Evolutionary conservation across 2,329 filamentous ascomycete genomes (phyloP), one percentile per base, ranked within the genome.

Genomic region (Penicillium verrucosum): DNA sequence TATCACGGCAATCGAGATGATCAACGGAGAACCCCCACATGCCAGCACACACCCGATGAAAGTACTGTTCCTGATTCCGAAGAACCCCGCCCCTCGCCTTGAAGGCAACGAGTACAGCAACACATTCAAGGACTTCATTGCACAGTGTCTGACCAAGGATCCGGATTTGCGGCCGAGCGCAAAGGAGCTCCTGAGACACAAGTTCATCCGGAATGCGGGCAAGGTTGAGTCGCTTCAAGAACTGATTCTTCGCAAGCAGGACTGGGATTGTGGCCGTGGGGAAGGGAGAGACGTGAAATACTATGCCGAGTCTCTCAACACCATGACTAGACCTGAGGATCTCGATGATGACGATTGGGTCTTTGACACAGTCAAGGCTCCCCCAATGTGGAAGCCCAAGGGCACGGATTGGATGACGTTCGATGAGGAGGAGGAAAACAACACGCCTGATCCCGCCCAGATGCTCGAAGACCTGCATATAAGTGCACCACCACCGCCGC

Each of bases 41-140:
- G 89, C 89, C 50, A 86, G 87, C 60, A 89, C 90, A 1, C 91
- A 96, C 70, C 92, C 92, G 4, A 96, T 96, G 91, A 96, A 96
- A 74, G 92, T 95, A 10, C 80, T 96, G 10, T 94, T 96, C 70
- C 82, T 93, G 57, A 96, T 96, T 59, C 92, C 92, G 8, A 96
- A 96, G 76, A 91, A 92, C 66, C 80, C 89, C 2, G 87, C 94
- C 2, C 93, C 94, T 5, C 84, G 87, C 40, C 79, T 99, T 1
- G 91, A 96, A 71, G 92, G 92, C 23, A 83, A 79, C 27, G 73
- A 87, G 59, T 97, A 92, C 76, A 92, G 89, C 75, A 88, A 83
- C 67, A 90, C 96, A 37, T 96, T 97, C 79, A 95, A 92, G 69
- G 93, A 99, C 69, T 99, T 99, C 68, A 82, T 99, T 21, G 83